phyloP scores from a whole-genome alignment of 2,329 filamentous ascomycete species.

The Parasarocladium wereldwijsianum region DNA sequence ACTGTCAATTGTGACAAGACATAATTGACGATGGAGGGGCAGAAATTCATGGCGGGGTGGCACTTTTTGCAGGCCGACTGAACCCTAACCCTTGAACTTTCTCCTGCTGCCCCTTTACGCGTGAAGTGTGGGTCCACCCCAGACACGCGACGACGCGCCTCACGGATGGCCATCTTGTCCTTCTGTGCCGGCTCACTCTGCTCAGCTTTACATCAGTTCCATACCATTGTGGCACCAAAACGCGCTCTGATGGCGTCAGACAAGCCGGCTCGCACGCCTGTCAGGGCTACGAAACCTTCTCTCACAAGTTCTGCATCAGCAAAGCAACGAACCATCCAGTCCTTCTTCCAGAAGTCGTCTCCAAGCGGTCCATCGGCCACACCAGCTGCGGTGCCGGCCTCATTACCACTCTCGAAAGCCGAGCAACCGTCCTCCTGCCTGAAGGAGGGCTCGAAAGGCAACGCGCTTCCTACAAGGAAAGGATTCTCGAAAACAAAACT shows the following conservation, averaged over 20 bases:
- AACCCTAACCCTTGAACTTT: not conserved
- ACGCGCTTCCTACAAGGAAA: constrained; percentile 21
- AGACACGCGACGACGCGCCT: not conserved
- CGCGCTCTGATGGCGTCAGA: not conserved
- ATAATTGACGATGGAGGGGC: constrained; percentile 1
- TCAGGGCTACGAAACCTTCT: constrained; percentile 15
- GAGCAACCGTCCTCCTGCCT: constrained; percentile 17
- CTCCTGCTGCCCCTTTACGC: constrained; percentile 1
- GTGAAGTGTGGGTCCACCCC: not conserved
- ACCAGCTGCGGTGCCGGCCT: constrained; percentile 8
- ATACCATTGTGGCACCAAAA: not conserved
- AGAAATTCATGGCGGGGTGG: not conserved
- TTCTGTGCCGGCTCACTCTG: no score
- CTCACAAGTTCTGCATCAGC: constrained; percentile 15
- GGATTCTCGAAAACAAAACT: constrained; percentile 15
- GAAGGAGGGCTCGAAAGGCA: constrained; percentile 26
- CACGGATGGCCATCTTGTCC: no score
- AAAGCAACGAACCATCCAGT: constrained; percentile 28
- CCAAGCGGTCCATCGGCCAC: constrained; percentile 18
- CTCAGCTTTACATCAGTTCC: no score
- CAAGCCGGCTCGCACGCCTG: constrained; percentile 17
- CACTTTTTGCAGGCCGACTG: not conserved
- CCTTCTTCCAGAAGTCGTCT: constrained; percentile 29
- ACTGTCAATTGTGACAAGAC: no score
- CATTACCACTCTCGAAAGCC: constrained; percentile 17